Percentiles rank a stretch among this genome's conserved stretches.
These are phyloP conservation scores for Paraphoma chrysanthemicola DNA, from an alignment of 2,329 filamentous ascomycete species.

Conservation along the genomic window DNA sequence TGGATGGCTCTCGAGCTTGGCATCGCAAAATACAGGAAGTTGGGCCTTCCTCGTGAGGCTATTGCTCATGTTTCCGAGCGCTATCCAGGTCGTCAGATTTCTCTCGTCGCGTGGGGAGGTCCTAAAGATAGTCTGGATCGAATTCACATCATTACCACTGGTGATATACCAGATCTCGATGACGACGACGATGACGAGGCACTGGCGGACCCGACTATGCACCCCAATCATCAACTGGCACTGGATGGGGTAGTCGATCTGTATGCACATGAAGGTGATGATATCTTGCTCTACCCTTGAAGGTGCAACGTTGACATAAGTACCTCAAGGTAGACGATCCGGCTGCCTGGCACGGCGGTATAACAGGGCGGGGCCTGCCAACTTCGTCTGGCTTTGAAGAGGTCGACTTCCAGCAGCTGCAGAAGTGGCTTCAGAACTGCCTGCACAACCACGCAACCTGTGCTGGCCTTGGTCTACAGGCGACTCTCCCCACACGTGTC, in stretches of 20 bases:
- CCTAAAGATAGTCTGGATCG: not conserved
- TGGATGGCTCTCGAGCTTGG: not conserved
- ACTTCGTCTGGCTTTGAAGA: not conserved
- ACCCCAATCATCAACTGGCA: not conserved
- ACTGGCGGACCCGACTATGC: not conserved
- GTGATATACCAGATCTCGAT: not conserved
- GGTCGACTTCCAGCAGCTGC: not conserved
- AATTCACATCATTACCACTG: not conserved
- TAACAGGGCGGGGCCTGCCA: not conserved
- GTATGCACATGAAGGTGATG: not conserved
- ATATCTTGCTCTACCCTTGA: not conserved
- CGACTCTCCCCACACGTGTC: not conserved
- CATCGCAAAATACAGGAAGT: not conserved
- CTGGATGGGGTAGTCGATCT: not conserved
- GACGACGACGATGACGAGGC: not conserved
- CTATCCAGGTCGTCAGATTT: not conserved
- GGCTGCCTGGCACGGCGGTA: not conserved
- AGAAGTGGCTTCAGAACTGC: not conserved
- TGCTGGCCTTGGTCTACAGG: not conserved
- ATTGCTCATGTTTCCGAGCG: not conserved
- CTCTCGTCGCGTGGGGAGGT: not conserved
- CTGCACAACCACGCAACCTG: not conserved
- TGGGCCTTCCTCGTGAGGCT: not conserved
- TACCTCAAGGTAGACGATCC: not conserved
- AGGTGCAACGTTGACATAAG: not conserved